These are phyloP conservation scores for Hypoxylon fuscum DNA, from an alignment of 495 filamentous ascomycete genomes.

Conservation along the genomic window DNA sequence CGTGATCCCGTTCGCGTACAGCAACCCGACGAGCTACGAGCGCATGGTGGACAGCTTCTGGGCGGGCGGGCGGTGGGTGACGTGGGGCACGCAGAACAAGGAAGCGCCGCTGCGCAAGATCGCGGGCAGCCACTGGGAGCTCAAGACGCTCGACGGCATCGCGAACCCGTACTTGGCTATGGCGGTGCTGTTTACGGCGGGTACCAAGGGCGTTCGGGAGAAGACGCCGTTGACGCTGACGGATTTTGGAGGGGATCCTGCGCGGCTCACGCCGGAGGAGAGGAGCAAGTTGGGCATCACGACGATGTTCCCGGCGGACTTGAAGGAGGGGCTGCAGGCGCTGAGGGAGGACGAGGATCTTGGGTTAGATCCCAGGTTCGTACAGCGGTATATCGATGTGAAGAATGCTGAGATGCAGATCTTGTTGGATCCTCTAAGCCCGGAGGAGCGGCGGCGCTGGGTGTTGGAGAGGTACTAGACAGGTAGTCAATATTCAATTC, in stretches of 20 bases:
- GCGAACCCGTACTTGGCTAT: constrained; percentile 77
- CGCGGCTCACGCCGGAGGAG: constrained; percentile 57
- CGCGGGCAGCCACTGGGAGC: constrained; percentile 71
- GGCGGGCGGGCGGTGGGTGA: constrained; percentile 77
- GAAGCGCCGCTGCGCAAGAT: constrained; percentile 74
- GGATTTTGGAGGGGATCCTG: constrained; percentile 68
- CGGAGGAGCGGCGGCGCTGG: constrained; percentile 62
- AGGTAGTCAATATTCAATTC: background rate
- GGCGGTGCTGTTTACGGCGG: constrained; percentile 72
- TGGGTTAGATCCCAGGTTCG: constrained; percentile 60
- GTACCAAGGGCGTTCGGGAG: constrained; percentile 65
- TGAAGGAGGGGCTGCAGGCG: constrained; percentile 62
- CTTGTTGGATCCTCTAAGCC: constrained; percentile 54
- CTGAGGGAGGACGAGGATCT: constrained; percentile 58
- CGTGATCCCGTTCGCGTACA: constrained; percentile 72
- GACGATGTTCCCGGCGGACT: constrained; percentile 58
- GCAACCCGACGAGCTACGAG: constrained; percentile 67
- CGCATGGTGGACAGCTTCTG: constrained; percentile 73
- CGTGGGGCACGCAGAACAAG: constrained; percentile 81
- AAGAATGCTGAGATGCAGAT: constrained; percentile 65
- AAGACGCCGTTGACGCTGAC: constrained; percentile 57
- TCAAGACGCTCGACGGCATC: constrained; percentile 74
- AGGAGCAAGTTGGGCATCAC: constrained; percentile 62
- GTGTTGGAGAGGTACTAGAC: constrained; percentile 68
- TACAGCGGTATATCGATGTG: constrained; percentile 66